phyloP scores from a whole-genome alignment of 2,329 filamentous ascomycete species.

The Coniochaeta sp. region DNA sequence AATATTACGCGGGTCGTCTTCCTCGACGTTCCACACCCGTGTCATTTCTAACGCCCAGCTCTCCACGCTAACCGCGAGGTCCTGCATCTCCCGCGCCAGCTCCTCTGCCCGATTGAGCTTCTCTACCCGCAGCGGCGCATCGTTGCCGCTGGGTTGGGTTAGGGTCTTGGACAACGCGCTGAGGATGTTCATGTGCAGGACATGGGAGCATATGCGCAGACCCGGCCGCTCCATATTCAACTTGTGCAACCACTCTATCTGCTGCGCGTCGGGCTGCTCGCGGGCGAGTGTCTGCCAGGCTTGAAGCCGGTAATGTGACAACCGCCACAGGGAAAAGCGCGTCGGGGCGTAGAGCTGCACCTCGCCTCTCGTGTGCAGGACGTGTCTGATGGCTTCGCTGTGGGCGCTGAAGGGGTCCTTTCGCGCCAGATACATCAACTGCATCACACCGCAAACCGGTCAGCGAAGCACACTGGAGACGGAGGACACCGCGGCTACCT shows the following conservation, averaged over 20 bases:
- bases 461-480: neutral
- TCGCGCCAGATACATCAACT: neutral
- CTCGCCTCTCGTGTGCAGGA: neutral
- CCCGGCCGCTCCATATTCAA: neutral
- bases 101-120: neutral
- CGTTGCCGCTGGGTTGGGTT: neutral
- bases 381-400: neutral
- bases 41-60: neutral
- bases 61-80: neutral
- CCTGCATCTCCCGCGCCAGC: neutral
- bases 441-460: neutral
- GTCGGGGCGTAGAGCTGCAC: neutral
- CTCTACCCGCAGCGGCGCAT: too few relatives aligned
- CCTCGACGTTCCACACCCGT: neutral
- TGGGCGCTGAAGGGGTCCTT: neutral
- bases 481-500: neutral
- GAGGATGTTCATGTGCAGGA: conserved; percentile 3
- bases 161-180: neutral
- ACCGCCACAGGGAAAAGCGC: neutral
- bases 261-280: neutral
- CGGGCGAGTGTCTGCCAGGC: neutral
- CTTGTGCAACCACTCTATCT: neutral
- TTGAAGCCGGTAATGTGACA: conserved; percentile 1
- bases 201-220: neutral
- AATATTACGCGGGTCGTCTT: neutral